Conservation (phyloP, 2,329 filamentous ascomycete genomes). For the Lachnellula occidentalis region DNA sequence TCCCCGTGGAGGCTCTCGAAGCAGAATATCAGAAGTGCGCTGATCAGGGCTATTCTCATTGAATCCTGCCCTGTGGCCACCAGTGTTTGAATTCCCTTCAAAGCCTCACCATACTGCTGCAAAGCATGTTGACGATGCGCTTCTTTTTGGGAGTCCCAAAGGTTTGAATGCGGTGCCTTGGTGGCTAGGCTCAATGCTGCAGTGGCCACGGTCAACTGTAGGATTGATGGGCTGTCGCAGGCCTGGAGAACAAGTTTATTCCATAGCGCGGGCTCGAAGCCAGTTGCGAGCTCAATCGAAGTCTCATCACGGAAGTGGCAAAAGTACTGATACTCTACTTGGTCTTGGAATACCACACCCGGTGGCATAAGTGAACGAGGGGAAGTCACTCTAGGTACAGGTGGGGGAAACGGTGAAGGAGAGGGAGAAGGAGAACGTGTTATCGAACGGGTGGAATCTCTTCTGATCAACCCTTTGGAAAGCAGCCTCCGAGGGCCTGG, state of each 20-base stretch:
- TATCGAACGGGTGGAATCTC: background rate
- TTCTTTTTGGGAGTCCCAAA: slow-evolving; percentile 2
- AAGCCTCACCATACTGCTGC: slow-evolving; percentile 17
- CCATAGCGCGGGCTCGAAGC: slow-evolving; percentile 17
- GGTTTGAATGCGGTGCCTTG: slow-evolving; percentile 2
- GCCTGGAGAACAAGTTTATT: slow-evolving; percentile 15
- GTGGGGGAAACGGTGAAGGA: slow-evolving; percentile 1
- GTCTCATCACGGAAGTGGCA: slow-evolving; percentile 20
- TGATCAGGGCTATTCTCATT: slow-evolving; percentile 17
- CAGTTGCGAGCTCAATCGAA: slow-evolving; percentile 11
- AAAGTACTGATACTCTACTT: slow-evolving; percentile 20
- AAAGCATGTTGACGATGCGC: slow-evolving; percentile 18
- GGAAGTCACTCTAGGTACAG: background rate
- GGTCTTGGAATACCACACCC: slow-evolving; percentile 11
- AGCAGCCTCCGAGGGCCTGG: slow-evolving; percentile 7
- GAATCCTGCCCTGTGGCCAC: slow-evolving; percentile 12
- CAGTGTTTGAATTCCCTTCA: slow-evolving; percentile 15
- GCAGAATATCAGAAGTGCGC: slow-evolving; percentile 23
- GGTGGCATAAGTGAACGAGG: slow-evolving; percentile 3
- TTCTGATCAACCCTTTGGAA: slow-evolving; percentile 4
- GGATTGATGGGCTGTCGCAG: slow-evolving; percentile 18
- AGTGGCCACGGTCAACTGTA: slow-evolving; percentile 13
- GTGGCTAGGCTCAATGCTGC: slow-evolving; percentile 14
- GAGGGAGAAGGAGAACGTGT: slow-evolving; percentile 6
- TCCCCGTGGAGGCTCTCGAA: slow-evolving; percentile 23